Base-by-base conservation (phyloP, 2,329 filamentous ascomycete species). In the Periconia sp. region DNA sequence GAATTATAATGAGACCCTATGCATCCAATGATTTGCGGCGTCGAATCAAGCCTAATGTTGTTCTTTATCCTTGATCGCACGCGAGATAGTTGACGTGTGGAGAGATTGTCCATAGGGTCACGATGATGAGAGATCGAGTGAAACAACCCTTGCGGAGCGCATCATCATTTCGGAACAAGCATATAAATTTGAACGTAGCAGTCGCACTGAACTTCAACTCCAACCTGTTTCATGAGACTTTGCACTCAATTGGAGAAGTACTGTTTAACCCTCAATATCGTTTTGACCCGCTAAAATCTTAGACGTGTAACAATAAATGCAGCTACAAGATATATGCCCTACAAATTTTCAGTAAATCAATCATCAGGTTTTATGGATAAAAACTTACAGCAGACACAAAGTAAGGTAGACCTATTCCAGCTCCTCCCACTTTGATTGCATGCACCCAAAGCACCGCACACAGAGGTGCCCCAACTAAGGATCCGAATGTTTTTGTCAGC, bases 361-460 rank as follows among this genome's bases (percentile, higher is more conserved):
- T 36, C 17, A 18, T 22, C 15, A 15, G 22, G 16, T 22, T 12
- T 19, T 8, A 13, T 19, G 13, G 2, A 15, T 13, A 25, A 12
- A 12, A 13, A 62, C 65, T 61, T 37, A 68, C 66, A 17, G 56
- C 63, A 39, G 66, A 69, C 4, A 65, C 39, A 36, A 65, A 66
- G 42, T 67, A 70, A 10, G 68, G 68, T 30, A 70, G 42, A 0
- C 68, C 68, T 22, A 70, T 17, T 0, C 55, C 61, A 2, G 51
- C 16, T 15, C 65, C 66, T n/a, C 68, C 65, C 23, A 59, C 17
- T 18, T 54, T 57, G 22, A 71, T 71, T 2, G 61, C 66, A 30
- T 62, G 51, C 3, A 70, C 61, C 68, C 68, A 71, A 5, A 66
- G 32, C 4, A 63, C 47, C 1, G 67, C 63, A 67, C 70, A 69